Conservation (phyloP, 2,329 filamentous ascomycete species). For the Phyllosticta paracitricarpa region DNA sequence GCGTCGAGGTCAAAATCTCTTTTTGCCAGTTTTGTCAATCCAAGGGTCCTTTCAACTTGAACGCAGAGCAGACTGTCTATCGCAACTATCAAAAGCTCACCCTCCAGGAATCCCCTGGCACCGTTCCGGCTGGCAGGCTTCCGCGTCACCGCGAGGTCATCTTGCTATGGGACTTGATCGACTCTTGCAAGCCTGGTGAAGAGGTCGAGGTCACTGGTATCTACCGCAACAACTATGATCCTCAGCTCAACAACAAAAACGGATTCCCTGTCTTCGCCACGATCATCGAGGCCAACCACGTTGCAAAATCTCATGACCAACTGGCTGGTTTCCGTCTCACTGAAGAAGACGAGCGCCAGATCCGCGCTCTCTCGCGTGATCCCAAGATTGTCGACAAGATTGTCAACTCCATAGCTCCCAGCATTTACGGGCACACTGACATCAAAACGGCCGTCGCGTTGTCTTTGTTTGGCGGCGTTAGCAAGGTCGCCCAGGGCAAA, state of each 20-base stretch:
- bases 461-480: conserved; percentile 88
- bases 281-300: conserved; percentile 92
- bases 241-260: conserved; percentile 95
- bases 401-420: conserved; percentile 85
- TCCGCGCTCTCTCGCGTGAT: conserved; percentile 78
- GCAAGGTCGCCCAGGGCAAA: conserved; percentile 79
- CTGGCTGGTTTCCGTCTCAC: conserved; percentile 92
- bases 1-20: conserved; percentile 88
- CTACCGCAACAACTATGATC: conserved; percentile 97
- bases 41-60: conserved; percentile 85
- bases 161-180: conserved; percentile 92
- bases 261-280: conserved; percentile 98
- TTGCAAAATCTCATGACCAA: conserved; percentile 95
- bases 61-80: conserved; percentile 96
- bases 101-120: conserved; percentile 91
- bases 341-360: conserved; percentile 87
- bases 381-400: conserved; percentile 89
- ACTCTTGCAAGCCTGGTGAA: conserved; percentile 91
- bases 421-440: conserved; percentile 92
- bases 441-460: conserved; percentile 95
- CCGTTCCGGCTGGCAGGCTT: conserved; percentile 87
- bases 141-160: conserved; percentile 91
- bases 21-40: conserved; percentile 97
- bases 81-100: conserved; percentile 98
- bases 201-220: conserved; percentile 96